These are phyloP conservation scores for Kodamaea lidongshanica DNA, from an alignment of 805 yeast species.

Conservation along the genomic window DNA sequence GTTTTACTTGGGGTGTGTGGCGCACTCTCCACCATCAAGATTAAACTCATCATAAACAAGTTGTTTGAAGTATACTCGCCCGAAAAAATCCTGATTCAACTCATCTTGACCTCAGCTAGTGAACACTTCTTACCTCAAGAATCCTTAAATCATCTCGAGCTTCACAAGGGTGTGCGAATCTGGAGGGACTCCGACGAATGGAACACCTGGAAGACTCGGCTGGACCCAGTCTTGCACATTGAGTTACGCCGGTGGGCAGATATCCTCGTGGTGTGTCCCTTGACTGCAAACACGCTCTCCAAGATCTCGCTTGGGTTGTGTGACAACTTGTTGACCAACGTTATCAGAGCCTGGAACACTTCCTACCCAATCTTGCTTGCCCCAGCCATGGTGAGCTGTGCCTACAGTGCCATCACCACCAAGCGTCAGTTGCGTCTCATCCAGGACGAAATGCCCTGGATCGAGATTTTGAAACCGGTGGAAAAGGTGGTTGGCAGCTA, in stretches of 20 bases:
- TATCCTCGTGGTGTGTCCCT: constrained; percentile 85
- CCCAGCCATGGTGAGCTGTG: constrained; percentile 92
- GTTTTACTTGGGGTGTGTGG: constrained; percentile 55
- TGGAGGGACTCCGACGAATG: constrained; percentile 60
- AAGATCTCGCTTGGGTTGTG: constrained; percentile 88
- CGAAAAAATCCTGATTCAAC: constrained; percentile 47
- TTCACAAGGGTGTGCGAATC: constrained; percentile 39
- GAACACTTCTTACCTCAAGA: constrained; percentile 48
- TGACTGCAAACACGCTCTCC: constrained; percentile 87
- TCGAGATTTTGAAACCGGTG: constrained; percentile 87
- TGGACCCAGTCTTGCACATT: constrained; percentile 91
- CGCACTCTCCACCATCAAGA: constrained; percentile 46
- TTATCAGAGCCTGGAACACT: constrained; percentile 93
- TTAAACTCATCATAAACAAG: constrained; percentile 46
- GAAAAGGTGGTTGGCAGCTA: constrained; percentile 89
- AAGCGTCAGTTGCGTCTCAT: constrained; percentile 72
- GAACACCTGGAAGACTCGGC: constrained; percentile 69
- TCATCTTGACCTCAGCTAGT: constrained; percentile 48
- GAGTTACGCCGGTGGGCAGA: constrained; percentile 97
- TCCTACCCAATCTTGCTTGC: constrained; percentile 83
- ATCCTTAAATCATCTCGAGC: constrained; percentile 32
- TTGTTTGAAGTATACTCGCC: constrained; percentile 46
- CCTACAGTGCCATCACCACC: constrained; percentile 85
- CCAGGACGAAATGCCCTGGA: constrained; percentile 90
- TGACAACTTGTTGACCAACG: constrained; percentile 85